Base-by-base conservation (phyloP, 305 asterid species). In the Rubia occidens region DNA sequence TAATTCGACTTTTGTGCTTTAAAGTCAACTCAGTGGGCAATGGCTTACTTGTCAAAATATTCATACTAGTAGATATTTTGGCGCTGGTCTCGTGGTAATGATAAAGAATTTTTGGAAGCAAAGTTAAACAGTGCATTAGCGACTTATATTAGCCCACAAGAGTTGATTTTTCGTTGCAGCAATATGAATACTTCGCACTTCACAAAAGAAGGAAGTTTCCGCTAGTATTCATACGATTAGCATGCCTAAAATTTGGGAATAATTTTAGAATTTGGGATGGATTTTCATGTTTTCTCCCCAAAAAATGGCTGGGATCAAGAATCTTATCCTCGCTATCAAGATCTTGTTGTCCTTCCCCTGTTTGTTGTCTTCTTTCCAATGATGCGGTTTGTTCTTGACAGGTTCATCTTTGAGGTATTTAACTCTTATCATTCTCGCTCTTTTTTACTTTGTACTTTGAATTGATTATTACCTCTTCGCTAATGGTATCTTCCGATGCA, bases 351-450 rank as follows among this genome's bases (percentile, higher is more conserved):
- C 70, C 84, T 93, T 60, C 94, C 87, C 5, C 24, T 88, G 61
- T 83, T 84, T 37, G 71, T 77, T 42, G 6, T 82, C 75, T 74
- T 88, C 77, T 90, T 93, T 64, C 94, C 94, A 3, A 60, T 85
- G 24, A 62, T 85, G 29, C 82, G 94, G 32, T 87, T 83, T 71
- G 76, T 88, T 71, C 89, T 93, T 2, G 95, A 93, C 80, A 85
- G 88, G 80, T 88, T 88, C 60, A 79, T 86, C 37, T 93, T 87
- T 70, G 94, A 93, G 98, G 90, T 93, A 78, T 3, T 21, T n/a
- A 3, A 8, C n/a, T 32, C 7, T 13, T 26, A 5, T 2, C 42
- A 15, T 8, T 51, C 37, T 6, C 18, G 8, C 15, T 6, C 13
- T 42, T 53, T 15, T 45, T 45, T 10, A 11, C 53, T 45, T 47